A percentile compares a stretch with the other conserved stretches of the same genome.
Evolutionary conservation across 768 basidiomycete species (phyloP).

Genomic region (Russula sp.): DNA sequence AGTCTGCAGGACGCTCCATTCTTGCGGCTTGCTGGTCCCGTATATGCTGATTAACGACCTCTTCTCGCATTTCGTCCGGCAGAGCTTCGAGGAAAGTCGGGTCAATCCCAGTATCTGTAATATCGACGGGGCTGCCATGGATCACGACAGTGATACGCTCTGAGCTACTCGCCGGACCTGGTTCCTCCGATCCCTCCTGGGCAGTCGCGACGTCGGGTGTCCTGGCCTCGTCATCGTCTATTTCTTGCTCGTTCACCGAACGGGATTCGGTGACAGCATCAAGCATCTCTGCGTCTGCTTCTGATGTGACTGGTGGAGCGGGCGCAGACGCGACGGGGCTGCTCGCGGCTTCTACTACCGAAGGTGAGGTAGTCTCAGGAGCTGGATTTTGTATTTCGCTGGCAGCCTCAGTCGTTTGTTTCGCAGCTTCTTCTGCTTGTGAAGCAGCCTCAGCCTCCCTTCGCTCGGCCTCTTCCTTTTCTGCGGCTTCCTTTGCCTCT

Average conservation of each 20-base stretch:
- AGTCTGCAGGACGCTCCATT: conserved; percentile 67
- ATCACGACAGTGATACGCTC: conserved; percentile 83
- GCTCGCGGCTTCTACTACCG: not conserved
- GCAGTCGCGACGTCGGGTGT: conserved; percentile 14
- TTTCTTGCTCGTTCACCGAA: conserved; percentile 9
- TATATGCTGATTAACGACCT: conserved; percentile 95
- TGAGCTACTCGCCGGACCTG: conserved; percentile 32
- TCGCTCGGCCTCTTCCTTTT: conserved; percentile 41
- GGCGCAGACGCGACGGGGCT: conserved; percentile 35
- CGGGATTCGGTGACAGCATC: conserved; percentile 29
- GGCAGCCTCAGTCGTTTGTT: conserved; percentile 28
- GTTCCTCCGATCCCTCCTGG: conserved; percentile 21
- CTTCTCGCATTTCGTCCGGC: conserved; percentile 98
- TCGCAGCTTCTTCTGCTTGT: conserved; percentile 33
- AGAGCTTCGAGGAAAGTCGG: conserved; percentile 96
- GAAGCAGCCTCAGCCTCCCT: conserved; percentile 31
- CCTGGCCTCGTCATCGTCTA: conserved; percentile 6
- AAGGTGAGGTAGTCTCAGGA: conserved; percentile 13
- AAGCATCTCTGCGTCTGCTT: conserved; percentile 45
- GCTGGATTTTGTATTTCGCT: conserved; percentile 21
- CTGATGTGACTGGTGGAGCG: conserved; percentile 29
- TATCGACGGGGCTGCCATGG: conserved; percentile 89
- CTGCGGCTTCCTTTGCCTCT: conserved; percentile 43
- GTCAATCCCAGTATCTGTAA: conserved; percentile 98
- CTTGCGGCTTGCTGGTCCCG: conserved; percentile 81